phyloP scores from a whole-genome alignment of 495 filamentous ascomycete species.

The Schizothecium vesticola region DNA sequence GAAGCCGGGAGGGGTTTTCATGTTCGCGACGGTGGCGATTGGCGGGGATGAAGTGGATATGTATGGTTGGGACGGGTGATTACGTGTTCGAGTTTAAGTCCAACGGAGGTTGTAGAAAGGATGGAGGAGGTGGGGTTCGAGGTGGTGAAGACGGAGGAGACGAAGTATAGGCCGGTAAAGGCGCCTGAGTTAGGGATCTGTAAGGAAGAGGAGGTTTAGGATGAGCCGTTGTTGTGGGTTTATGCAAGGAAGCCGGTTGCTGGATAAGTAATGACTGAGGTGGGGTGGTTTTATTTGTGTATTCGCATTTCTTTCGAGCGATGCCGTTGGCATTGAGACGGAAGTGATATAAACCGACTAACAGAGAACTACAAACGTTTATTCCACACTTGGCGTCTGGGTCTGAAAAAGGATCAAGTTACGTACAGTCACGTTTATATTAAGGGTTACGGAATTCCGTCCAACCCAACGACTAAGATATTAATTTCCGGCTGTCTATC shows the following conservation, averaged over 20 bases:
- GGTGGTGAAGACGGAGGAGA: slow-evolving; percentile 2
- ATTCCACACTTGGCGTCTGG: too few species aligned
- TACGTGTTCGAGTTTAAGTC: slow-evolving; percentile 10
- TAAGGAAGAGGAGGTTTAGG: slow-evolving; percentile 13
- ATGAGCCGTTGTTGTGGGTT: slow-evolving; percentile 21
- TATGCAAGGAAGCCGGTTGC: slow-evolving; percentile 14
- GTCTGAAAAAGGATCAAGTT: too few species aligned
- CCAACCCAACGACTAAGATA: too few species aligned
- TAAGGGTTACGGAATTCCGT: too few species aligned
- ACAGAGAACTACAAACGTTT: too few species aligned
- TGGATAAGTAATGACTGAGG: too few species aligned
- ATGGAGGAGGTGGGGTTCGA: slow-evolving; percentile 9
- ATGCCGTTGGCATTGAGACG: too few species aligned
- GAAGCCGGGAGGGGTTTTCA: slow-evolving; percentile 16
- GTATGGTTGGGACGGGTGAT: slow-evolving; percentile 13
- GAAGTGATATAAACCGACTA: too few species aligned
- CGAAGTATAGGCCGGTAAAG: slow-evolving; percentile 6
- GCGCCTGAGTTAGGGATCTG: slow-evolving; percentile 19
- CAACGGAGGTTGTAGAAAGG: slow-evolving; percentile 5
- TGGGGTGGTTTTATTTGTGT: too few species aligned
- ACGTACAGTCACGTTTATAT: too few species aligned
- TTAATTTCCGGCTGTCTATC: too few species aligned
- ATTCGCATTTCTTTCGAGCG: too few species aligned
- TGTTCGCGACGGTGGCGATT: slow-evolving; percentile 14
- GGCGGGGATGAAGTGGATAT: slow-evolving; percentile 9